Base-by-base conservation (phyloP, 148 eudicot genomes). In the Gaultheria prostrata region DNA sequence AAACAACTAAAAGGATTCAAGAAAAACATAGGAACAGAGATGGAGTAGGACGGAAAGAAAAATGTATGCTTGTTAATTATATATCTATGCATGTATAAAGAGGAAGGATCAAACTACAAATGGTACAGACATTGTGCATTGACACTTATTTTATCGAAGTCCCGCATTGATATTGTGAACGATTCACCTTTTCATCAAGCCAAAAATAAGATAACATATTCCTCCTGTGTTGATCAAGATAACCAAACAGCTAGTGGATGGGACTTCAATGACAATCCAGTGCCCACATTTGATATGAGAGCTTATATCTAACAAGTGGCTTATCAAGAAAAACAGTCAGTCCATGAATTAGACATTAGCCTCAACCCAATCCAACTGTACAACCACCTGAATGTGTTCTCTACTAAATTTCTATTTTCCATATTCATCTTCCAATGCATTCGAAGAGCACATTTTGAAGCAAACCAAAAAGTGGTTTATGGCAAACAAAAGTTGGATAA, bases 321-420 rank as follows among this genome's bases (percentile, higher is more conserved):
- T 73, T 9, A 43, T 43, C 77, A 39, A 73, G 51, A 39, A 73
- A 73, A 76, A 46, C 72, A 46, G 39, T 69, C 43, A 65, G 77
- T 46, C 8, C 51, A 46, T 6, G 3, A 46, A n/a, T 46, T 12
- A 76, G 32, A 46, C 3, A 73, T 30, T 13, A 73, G 45, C 26
- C 51, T 8, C n/a, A 45, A 76, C 51, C 33, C 54, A 46, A 75
- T 76, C 51, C 24, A 45, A 11, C 77, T 35, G 26, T 59, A 59
- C 65, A n/a, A 57, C 32, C 26, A 24, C 33, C 71, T 65, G 71
- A 65, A 65, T 65, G 71, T 26, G 6, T 69, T 69, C 74, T 69
- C 74, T 30, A 26, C 74, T 0, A 69, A 28, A 3, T 67, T 33
- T 14, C 28, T 6, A 17, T 13, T 70, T 70, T 33, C 32, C 21